phyloP scores from a whole-genome alignment of 352 stramenopile genomes.

The Peronospora belbahrii region DNA sequence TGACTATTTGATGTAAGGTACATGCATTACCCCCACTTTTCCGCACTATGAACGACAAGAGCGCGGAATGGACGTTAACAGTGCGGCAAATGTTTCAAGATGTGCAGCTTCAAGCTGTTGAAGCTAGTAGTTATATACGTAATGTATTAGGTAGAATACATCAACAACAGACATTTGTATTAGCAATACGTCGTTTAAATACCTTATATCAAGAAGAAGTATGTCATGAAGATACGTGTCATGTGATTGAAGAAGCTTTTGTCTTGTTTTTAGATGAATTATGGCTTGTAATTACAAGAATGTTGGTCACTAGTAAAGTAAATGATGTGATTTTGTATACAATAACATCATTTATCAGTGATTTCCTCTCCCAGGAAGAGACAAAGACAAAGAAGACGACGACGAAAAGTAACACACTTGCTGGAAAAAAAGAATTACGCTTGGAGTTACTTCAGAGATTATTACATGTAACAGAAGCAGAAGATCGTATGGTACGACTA shows the following conservation, averaged over 20 bases:
- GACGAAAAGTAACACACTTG: background rate
- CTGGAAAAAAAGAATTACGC: slow-evolving; percentile 34
- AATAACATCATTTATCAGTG: slow-evolving; percentile 40
- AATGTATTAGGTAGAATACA: slow-evolving; percentile 16
- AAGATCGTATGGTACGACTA: slow-evolving; percentile 49
- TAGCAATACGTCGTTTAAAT: slow-evolving; percentile 42
- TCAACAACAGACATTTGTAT: slow-evolving; percentile 40
- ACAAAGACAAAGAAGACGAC: slow-evolving; percentile 16
- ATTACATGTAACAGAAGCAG: slow-evolving; percentile 44
- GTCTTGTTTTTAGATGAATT: slow-evolving; percentile 55
- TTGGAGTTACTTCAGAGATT: slow-evolving; percentile 39
- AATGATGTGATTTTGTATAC: slow-evolving; percentile 40
- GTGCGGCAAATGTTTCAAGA: slow-evolving; percentile 61
- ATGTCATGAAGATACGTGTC: slow-evolving; percentile 20
- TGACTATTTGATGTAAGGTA: slow-evolving; percentile 3
- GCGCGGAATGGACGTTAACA: slow-evolving; percentile 45
- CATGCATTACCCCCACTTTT: too few relatives aligned
- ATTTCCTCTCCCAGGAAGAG: slow-evolving; percentile 31
- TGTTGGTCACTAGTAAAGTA: slow-evolving; percentile 39
- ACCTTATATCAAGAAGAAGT: slow-evolving; percentile 49
- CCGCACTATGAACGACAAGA: slow-evolving; percentile 5
- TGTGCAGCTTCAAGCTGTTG: slow-evolving; percentile 53
- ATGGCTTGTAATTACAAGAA: slow-evolving; percentile 43
- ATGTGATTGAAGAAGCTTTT: slow-evolving; percentile 51
- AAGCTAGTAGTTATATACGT: slow-evolving; percentile 36